Percentiles rank a stretch among this genome's conserved stretches.
Evolutionary conservation across 139 green algal species (phyloP).

Genomic region (Haematococcus lacustris): DNA sequence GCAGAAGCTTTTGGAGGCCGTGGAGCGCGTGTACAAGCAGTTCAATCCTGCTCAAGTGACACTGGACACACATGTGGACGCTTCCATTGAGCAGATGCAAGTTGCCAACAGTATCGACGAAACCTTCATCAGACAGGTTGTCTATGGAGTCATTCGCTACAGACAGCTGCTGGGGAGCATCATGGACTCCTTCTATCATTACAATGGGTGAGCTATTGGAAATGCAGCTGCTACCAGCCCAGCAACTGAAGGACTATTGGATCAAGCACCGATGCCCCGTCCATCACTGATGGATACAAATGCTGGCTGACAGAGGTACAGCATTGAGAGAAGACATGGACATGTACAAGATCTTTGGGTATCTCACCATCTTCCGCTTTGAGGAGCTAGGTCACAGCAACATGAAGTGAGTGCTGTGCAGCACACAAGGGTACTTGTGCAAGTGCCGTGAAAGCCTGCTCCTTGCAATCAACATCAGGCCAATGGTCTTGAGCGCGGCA

Average conservation of each 20-base stretch:
- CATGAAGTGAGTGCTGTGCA: conserved; percentile 43
- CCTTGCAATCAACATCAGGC: too few species aligned
- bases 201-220: conserved; percentile 36
- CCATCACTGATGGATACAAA: too few species aligned
- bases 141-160: conserved; percentile 45
- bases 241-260: too few species aligned
- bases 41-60: conserved; percentile 47
- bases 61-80: conserved; percentile 41
- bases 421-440: too few species aligned
- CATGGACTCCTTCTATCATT: conserved; percentile 47
- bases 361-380: conserved; percentile 44
- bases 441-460: too few species aligned
- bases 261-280: too few species aligned
- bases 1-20: conserved; percentile 27
- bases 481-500: too few species aligned
- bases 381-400: conserved; percentile 41
- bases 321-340: conserved; percentile 35
- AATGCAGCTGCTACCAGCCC: too few species aligned
- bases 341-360: conserved; percentile 47
- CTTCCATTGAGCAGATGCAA: conserved; percentile 18
- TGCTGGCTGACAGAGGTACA: conserved; percentile 22
- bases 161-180: conserved; percentile 29
- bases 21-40: conserved; percentile 28
- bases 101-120: conserved; percentile 35
- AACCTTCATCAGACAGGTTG: conserved; percentile 38